Percentiles rank a stretch among this genome's conserved stretches.
Conservation (phyloP, 2,329 filamentous ascomycete genomes). For the Cercospora sp. region DNA sequence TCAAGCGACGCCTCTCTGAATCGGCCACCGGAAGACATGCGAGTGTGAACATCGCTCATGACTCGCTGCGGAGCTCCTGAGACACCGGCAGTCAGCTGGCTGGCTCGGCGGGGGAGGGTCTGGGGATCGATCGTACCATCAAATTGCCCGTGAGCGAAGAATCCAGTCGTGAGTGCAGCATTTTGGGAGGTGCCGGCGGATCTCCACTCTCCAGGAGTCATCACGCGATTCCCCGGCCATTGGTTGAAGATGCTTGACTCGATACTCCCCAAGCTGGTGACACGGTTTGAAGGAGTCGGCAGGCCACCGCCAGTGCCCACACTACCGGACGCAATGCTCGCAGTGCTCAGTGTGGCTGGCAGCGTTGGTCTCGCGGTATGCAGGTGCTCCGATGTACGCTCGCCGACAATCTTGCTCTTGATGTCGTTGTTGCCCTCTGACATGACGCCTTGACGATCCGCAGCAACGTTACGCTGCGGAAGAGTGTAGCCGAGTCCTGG, state of each 20-base stretch:
- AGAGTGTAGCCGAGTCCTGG: conserved; percentile 26
- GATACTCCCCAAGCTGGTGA: conserved; percentile 34
- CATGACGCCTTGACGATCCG: conserved; percentile 23
- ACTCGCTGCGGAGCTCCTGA: conserved; percentile 23
- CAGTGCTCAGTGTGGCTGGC: conserved; percentile 22
- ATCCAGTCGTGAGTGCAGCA: conserved; percentile 36
- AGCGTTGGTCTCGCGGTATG: conserved; percentile 13
- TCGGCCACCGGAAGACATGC: conserved; percentile 21
- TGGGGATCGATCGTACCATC: conserved; percentile 34
- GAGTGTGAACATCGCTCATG: conserved; percentile 10
- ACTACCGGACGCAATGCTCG: conserved; percentile 24
- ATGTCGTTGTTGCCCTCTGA: conserved; percentile 17
- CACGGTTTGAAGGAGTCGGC: conserved; percentile 24
- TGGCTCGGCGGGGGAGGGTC: conserved; percentile 10
- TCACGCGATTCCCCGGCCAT: conserved; percentile 32
- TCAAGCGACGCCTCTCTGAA: conserved; percentile 34
- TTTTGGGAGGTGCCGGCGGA: conserved; percentile 35
- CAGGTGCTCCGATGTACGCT: conserved; percentile 12
- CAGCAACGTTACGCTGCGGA: conserved; percentile 27
- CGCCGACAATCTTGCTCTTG: conserved; percentile 6
- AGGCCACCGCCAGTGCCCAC: conserved; percentile 21
- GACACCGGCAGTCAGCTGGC: conserved; percentile 19
- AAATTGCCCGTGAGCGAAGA: conserved; percentile 38
- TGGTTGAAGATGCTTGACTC: conserved; percentile 32
- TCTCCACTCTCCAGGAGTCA: conserved; percentile 40